phyloP scores from a whole-genome alignment of 192 early-diverging fungal genomes.

The Dissophora ornata region DNA sequence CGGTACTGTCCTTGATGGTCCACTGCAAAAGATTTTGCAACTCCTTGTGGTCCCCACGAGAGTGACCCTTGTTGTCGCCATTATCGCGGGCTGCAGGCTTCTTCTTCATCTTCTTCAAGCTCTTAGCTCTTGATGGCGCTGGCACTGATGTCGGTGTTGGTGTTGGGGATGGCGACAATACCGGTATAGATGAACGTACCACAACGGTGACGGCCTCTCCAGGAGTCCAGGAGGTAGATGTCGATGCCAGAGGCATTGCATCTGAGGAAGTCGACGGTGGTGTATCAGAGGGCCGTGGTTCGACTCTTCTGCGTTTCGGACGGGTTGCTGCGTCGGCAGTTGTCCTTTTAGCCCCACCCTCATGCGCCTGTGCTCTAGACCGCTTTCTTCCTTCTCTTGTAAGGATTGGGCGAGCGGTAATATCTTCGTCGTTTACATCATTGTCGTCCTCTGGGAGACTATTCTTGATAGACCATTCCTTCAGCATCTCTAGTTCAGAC shows the following conservation, averaged over 20 bases:
- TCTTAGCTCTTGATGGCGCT: no score
- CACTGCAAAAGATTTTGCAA: slow-evolving; percentile 8
- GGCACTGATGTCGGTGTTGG: no score
- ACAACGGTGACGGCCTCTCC: no score
- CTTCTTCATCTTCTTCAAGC: no score
- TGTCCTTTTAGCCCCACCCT: not conserved
- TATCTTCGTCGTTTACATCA: not conserved
- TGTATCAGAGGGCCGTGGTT: not conserved
- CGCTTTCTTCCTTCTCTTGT: not conserved
- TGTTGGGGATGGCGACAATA: not conserved
- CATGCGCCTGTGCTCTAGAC: not conserved
- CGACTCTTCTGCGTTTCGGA: not conserved
- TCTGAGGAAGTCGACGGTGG: no score
- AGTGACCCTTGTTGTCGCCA: not conserved
- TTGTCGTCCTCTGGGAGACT: not conserved
- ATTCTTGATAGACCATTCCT: slow-evolving; percentile 10
- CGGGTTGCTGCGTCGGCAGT: not conserved
- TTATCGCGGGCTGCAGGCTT: not conserved
- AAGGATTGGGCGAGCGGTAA: not conserved
- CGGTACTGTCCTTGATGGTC: slow-evolving; percentile 10
- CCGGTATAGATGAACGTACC: no score
- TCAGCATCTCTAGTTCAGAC: slow-evolving; percentile 3
- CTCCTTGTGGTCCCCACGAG: not conserved
- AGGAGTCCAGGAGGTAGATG: not conserved
- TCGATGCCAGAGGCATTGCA: not conserved